Evolutionary conservation across 1,284 basidiomycete genomes (phyloP).

Genomic region (Pholiota adiposa): DNA sequence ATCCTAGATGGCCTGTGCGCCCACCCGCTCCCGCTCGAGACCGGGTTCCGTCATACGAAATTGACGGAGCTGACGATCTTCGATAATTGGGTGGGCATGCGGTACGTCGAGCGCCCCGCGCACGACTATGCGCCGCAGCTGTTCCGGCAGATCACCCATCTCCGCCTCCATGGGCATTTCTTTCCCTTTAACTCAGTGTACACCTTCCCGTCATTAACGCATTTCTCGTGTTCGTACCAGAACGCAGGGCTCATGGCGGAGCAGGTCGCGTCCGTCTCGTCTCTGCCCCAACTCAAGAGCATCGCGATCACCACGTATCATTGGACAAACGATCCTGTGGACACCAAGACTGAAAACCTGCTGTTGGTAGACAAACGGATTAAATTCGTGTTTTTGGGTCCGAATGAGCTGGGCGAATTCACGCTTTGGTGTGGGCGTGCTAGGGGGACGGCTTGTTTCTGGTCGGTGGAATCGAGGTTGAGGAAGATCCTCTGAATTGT

Average conservation of each 20-base stretch:
- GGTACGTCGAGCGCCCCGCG: conserved; percentile 10
- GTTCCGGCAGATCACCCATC: conserved; percentile 29
- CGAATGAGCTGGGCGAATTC: conserved; percentile 18
- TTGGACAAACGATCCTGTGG: conserved; percentile 20
- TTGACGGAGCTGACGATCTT: conserved; percentile 24
- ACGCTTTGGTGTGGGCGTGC: conserved; percentile 22
- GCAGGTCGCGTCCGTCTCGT: conserved; percentile 3
- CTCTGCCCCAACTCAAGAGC: conserved; percentile 18
- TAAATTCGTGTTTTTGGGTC: conserved; percentile 23
- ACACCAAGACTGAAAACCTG: conserved; percentile 15
- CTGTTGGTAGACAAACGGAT: conserved; percentile 24
- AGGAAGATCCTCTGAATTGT: not conserved
- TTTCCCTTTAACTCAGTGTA: conserved; percentile 20
- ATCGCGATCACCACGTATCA: conserved; percentile 28
- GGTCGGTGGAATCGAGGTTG: conserved; percentile 9
- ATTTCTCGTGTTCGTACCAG: conserved; percentile 26
- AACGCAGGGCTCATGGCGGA: conserved; percentile 17
- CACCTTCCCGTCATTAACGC: conserved; percentile 26
- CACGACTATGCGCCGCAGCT: conserved; percentile 12
- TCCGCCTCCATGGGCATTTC: conserved; percentile 25
- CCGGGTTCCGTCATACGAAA: conserved; percentile 14
- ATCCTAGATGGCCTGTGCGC: conserved; percentile 24
- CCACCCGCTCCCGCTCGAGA: conserved; percentile 4
- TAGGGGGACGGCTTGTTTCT: conserved; percentile 12
- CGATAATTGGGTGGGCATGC: conserved; percentile 21